Conservation (phyloP, 225 moss, liverwort and hornwort genomes). For the Anthoceros angustus region DNA sequence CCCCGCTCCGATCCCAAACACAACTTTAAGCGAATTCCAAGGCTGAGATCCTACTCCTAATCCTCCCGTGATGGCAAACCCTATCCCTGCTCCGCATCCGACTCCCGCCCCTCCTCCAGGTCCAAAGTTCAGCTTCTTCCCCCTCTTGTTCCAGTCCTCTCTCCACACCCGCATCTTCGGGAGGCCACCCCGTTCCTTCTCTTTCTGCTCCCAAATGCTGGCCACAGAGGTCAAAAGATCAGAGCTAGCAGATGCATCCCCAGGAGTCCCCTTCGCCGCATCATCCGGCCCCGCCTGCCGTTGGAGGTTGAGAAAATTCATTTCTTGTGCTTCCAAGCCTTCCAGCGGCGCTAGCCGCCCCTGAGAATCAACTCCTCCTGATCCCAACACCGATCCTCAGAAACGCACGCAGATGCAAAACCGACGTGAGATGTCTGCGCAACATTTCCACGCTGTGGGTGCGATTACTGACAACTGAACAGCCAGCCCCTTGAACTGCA, state of each 20-base stretch:
- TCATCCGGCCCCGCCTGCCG: no score
- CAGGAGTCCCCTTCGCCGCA: no score
- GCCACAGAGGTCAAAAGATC: not conserved
- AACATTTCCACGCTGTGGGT: no score
- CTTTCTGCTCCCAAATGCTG: constrained; percentile 13
- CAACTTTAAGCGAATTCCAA: constrained; percentile 58
- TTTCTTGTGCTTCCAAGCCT: no score
- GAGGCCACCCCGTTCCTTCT: constrained; percentile 9
- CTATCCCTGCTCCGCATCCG: constrained; percentile 44
- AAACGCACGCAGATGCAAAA: no score
- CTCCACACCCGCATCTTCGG: constrained; percentile 16
- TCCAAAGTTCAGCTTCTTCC: constrained; percentile 23
- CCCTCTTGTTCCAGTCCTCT: constrained; percentile 16
- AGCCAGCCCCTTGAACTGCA: no score
- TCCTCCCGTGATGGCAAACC: constrained; percentile 50
- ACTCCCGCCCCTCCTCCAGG: constrained; percentile 39
- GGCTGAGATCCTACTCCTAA: constrained; percentile 61
- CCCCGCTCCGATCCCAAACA: constrained; percentile 74
- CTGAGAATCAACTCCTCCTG: no score
- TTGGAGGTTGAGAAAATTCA: no score
- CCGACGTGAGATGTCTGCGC: no score
- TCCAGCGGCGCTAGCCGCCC: no score
- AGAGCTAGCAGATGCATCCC: not conserved
- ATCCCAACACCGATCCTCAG: no score
- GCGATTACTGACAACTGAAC: no score